Evolutionary conservation across 164 flowering plant genomes (phyloP).

Genomic region (Nymphaea colorata): DNA sequence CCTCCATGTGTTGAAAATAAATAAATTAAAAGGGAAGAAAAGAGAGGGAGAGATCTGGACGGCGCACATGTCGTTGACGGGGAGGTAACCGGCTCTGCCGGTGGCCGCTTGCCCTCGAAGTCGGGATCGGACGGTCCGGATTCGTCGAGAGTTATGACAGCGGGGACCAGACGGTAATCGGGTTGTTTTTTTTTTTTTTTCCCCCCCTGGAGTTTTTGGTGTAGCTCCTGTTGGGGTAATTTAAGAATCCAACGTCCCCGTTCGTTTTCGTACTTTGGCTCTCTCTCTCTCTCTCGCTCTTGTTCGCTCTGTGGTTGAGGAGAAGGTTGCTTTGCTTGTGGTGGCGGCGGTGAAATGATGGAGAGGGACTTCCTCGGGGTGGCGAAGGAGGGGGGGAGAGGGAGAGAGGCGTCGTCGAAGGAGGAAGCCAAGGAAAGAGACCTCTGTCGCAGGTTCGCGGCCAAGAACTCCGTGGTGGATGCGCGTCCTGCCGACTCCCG

Average conservation of each 20-base stretch:
- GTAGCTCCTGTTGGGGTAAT: too few species aligned
- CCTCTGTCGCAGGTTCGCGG: not conserved
- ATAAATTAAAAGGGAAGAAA: too few species aligned
- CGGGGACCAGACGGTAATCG: too few species aligned
- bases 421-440: slow-evolving; percentile 23
- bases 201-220: too few species aligned
- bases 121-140: not conserved
- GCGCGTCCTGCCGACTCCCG: not conserved
- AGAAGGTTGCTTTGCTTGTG: not conserved
- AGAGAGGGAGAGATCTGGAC: not conserved
- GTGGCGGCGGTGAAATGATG: slow-evolving; percentile 14
- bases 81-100: not conserved
- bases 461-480: not conserved
- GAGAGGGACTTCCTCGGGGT: slow-evolving; percentile 55
- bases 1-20: too few species aligned
- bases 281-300: not conserved
- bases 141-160: not conserved
- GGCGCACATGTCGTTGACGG: not conserved
- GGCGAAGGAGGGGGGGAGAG: slow-evolving; percentile 19
- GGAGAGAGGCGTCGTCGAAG: slow-evolving; percentile 19
- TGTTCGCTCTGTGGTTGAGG: slow-evolving; percentile 2
- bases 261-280: not conserved
- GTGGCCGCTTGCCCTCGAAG: not conserved
- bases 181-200: too few species aligned
- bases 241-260: not conserved